phyloP scores from a whole-genome alignment of 83 land plant genomes.

The Picea abies region DNA sequence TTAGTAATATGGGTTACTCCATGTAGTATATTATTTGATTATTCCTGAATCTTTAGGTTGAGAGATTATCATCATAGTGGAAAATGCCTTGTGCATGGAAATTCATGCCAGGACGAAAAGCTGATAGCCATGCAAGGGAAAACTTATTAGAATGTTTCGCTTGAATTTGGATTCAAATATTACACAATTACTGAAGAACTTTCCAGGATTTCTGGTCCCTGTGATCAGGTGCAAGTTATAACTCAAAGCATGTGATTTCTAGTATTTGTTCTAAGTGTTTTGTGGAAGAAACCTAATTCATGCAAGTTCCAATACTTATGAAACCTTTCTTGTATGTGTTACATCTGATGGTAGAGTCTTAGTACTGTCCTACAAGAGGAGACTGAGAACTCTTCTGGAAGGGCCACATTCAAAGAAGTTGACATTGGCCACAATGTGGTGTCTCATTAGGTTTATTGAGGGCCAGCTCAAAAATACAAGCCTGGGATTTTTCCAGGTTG shows the following conservation, averaged over 20 bases:
- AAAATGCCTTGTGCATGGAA: background rate
- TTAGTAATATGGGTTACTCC: background rate
- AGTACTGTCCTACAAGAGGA: background rate
- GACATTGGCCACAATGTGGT: background rate
- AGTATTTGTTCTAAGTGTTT: background rate
- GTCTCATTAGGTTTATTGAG: background rate
- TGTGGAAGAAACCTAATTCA: background rate
- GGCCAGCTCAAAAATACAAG: background rate
- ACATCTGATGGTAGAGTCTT: background rate
- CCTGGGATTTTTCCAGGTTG: background rate
- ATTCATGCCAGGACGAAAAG: background rate
- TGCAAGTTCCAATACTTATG: background rate
- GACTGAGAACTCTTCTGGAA: background rate
- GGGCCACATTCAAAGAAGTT: background rate
- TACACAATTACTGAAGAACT: background rate
- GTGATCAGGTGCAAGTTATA: background rate
- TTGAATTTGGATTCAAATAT: background rate
- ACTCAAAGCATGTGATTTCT: background rate
- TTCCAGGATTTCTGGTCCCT: background rate
- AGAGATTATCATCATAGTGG: background rate
- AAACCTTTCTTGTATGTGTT: background rate
- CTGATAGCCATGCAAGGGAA: background rate
- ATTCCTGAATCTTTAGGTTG: background rate
- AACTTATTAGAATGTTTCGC: too few species aligned
- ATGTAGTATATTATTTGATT: background rate